Evolutionary conservation across 805 yeast species (phyloP), one percentile per base, ranked within the genome.

Genomic region (Hanseniaspora mollemarum): DNA sequence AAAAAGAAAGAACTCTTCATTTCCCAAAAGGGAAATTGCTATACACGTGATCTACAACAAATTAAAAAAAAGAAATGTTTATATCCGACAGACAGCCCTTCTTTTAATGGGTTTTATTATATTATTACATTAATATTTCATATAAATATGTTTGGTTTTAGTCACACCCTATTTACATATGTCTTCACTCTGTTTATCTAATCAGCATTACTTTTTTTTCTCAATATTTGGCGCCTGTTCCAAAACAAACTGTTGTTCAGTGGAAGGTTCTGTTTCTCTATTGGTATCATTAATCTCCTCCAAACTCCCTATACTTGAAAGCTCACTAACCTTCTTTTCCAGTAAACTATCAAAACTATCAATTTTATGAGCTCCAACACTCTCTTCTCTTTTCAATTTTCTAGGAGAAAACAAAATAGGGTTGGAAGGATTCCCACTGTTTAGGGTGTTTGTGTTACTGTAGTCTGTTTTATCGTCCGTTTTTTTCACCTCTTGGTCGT

Each of bases 391-490:
- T 19, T 48, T 48, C 7, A 48, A 28, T 19, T 48, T 48, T 33
- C 51, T 31, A 24, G 51, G 51, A 8, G 51, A 48, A 21, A 48
- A 48, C 8, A 48, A 21, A 18, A 48, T 48, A 5, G 51, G 51
- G 15, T 48, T 48, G 5, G 51, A 39, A 5, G 43, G 32, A 9
- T 5, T 24, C 16, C 15, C 4, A 13, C 18, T 10, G n/a, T 7
- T 9, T 10, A 31, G 16, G 40, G 25, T 37, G 22, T 15, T 21
- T 16, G 39, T 35, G 5, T 32, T 32, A 32, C n/a, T 13, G n/a
- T 13, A 8, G 8, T 32, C 36, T 8, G 12, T 8, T 28, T 28
- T 28, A 28, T 28, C 12, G 12, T 28, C 31, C n/a, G n/a, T n/a
- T n/a, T n/a, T n/a, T n/a, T n/a, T n/a, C n/a, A n/a, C n/a, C n/a